Conservation (phyloP, 192 early-diverging fungal genomes). For the Linnemannia schmuckeri region DNA sequence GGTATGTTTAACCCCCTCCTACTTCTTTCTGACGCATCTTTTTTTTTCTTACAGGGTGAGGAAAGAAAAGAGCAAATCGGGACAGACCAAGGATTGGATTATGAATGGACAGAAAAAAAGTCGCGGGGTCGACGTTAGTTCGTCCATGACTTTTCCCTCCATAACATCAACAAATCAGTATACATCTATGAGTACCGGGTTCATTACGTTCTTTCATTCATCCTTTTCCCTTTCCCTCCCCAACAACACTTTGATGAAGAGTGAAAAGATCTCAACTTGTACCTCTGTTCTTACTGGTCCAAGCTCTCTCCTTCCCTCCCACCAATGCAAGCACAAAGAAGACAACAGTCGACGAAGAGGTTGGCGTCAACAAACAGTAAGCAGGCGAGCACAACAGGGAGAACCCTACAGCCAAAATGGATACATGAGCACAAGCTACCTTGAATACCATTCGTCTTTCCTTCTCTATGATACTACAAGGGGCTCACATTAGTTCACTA, state of each 20-base stretch:
- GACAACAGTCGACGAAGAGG: too few relatives aligned
- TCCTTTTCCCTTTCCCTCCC: not conserved
- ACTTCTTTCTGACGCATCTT: not conserved
- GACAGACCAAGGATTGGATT: not conserved
- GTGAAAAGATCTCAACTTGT: not conserved
- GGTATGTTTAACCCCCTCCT: not conserved
- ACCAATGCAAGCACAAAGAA: not conserved
- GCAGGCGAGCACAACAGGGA: not conserved
- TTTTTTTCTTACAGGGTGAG: not conserved
- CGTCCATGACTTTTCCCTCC: constrained; percentile 4
- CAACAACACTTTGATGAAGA: not conserved
- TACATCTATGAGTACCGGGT: not conserved
- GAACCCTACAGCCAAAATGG: not conserved
- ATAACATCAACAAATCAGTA: not conserved
- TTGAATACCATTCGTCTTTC: not conserved
- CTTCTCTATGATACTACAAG: too few relatives aligned
- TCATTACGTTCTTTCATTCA: not conserved
- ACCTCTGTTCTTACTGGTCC: not conserved
- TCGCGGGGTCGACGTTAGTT: constrained; percentile 1
- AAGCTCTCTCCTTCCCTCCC: not conserved
- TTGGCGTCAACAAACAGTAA: not conserved
- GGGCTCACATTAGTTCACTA: too few relatives aligned
- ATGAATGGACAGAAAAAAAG: not conserved
- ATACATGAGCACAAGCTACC: not conserved
- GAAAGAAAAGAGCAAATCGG: not conserved